These are phyloP conservation scores for Lyophyllum semitale DNA, from an alignment of 768 basidiomycete species.

Conservation along the genomic window DNA sequence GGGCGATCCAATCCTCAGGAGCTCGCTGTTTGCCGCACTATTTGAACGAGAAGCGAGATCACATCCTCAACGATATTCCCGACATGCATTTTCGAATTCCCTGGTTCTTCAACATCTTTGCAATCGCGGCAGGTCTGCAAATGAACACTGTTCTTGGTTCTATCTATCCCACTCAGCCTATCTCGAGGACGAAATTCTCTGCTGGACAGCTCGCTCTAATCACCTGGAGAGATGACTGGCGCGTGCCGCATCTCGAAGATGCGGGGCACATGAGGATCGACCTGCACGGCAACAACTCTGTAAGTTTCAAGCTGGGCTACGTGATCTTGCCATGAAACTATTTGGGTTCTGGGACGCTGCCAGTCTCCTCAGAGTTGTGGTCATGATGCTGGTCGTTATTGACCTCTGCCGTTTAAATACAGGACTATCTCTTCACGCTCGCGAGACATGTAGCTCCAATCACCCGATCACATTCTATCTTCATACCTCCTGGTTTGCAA, in stretches of 20 bases:
- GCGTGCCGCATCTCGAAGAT: conserved; percentile 37
- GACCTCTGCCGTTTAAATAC: neutral
- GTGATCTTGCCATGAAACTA: neutral
- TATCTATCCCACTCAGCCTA: conserved; percentile 54
- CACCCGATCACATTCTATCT: conserved; percentile 26
- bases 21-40: too few relatives aligned
- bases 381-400: neutral
- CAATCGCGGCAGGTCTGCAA: neutral
- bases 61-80: neutral
- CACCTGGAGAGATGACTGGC: conserved; percentile 53
- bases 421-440: conserved; percentile 47
- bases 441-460: conserved; percentile 43
- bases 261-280: conserved; percentile 48
- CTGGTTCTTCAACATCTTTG: neutral
- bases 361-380: neutral
- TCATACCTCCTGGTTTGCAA: conserved; percentile 32
- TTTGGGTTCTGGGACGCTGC: neutral
- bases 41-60: too few relatives aligned
- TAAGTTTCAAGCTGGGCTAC: conserved; percentile 24
- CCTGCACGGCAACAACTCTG: conserved; percentile 41
- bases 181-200: conserved; percentile 42
- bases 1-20: too few relatives aligned
- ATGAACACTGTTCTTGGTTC: conserved; percentile 25
- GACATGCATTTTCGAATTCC: conserved; percentile 1
- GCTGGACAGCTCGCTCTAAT: conserved; percentile 44